Conservation (phyloP, 305 asterid genomes). For the Rubia peregrina region DNA sequence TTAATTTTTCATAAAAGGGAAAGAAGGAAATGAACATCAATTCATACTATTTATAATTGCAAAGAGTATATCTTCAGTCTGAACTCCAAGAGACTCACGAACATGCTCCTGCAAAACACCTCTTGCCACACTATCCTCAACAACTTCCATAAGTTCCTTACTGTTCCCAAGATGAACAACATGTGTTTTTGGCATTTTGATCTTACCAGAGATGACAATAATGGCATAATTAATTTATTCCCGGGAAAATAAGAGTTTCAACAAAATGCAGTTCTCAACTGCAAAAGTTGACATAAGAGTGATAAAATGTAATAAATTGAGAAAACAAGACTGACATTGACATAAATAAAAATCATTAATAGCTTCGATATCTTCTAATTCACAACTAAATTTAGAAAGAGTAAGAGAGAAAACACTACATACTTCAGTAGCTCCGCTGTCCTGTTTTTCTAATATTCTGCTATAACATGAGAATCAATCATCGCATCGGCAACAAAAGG, state of each 20-base stretch:
- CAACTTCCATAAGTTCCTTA: slow-evolving; percentile 85
- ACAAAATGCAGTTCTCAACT: not conserved
- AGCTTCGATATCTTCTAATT: not conserved
- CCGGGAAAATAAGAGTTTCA: not conserved
- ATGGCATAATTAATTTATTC: not conserved
- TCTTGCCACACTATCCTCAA: slow-evolving; percentile 75
- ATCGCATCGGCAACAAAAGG: slow-evolving; percentile 97
- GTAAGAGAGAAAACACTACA: not conserved
- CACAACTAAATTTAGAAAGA: not conserved
- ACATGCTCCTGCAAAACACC: slow-evolving; percentile 86
- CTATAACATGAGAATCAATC: slow-evolving; percentile 92
- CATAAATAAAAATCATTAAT: not conserved
- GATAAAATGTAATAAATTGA: not conserved
- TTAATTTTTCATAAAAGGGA: not conserved
- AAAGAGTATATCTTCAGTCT: slow-evolving; percentile 74
- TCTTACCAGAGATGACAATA: slow-evolving; percentile 34
- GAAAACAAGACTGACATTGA: not conserved
- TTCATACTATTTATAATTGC: slow-evolving; percentile 83
- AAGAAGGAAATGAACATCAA: not conserved
- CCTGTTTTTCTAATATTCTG: slow-evolving; percentile 85
- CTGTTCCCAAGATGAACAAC: slow-evolving; percentile 99
- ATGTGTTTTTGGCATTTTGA: slow-evolving; percentile 86
- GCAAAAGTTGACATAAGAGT: not conserved
- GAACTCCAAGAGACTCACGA: slow-evolving; percentile 85
- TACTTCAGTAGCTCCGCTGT: slow-evolving; percentile 75